Conservation (phyloP, 208 protist genomes). For the Phytomonas francai region DNA sequence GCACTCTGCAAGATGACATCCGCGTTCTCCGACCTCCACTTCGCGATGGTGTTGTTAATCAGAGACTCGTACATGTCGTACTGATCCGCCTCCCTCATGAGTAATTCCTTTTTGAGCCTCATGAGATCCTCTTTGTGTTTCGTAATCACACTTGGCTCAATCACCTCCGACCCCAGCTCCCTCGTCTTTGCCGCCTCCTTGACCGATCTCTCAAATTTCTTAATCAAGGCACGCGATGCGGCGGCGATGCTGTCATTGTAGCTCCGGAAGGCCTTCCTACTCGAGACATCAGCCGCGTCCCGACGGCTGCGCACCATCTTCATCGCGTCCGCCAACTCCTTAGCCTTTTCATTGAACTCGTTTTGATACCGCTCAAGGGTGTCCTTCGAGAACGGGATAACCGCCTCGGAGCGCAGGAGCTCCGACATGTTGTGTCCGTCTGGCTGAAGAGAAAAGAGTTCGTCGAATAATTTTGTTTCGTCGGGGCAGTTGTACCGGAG, state of each 20-base stretch:
- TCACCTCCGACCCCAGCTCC: neutral
- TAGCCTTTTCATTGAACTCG: conserved; percentile 78
- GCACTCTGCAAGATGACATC: conserved; percentile 69
- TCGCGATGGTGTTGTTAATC: conserved; percentile 48
- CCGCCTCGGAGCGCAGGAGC: conserved; percentile 47
- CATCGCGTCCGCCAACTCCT: conserved; percentile 71
- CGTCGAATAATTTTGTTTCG: conserved; percentile 65
- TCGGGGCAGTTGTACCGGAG: conserved; percentile 77
- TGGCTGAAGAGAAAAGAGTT: conserved; percentile 47
- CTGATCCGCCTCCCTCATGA: conserved; percentile 70
- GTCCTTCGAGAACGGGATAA: conserved; percentile 59
- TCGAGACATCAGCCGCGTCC: conserved; percentile 51
- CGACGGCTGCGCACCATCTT: conserved; percentile 50
- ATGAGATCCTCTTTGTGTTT: conserved; percentile 21
- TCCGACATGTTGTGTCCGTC: conserved; percentile 51
- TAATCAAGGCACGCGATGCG: conserved; percentile 40
- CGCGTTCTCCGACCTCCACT: conserved; percentile 69
- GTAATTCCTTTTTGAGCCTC: conserved; percentile 38
- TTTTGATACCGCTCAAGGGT: conserved; percentile 57
- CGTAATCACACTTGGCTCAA: neutral
- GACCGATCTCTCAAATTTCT: conserved; percentile 49
- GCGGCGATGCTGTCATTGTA: conserved; percentile 33
- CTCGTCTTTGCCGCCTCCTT: conserved; percentile 39
- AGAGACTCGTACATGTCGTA: conserved; percentile 65
- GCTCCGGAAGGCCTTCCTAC: conserved; percentile 22